Evolutionary conservation across 768 basidiomycete genomes (phyloP).

Genomic region (Tulasnella sp.): DNA sequence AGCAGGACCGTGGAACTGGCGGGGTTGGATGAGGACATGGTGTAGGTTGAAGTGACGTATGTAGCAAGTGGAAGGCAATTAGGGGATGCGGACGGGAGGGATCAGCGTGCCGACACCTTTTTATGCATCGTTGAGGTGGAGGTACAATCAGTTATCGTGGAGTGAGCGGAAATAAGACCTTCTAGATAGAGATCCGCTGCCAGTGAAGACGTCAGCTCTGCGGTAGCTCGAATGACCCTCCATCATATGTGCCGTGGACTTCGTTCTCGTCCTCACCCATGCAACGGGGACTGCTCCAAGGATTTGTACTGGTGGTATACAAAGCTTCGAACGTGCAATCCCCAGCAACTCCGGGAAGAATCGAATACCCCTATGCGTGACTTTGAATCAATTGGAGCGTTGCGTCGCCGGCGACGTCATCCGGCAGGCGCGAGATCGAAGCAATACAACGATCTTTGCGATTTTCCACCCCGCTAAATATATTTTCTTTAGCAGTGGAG

Average conservation of each 20-base stretch:
- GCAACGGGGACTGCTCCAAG: no score
- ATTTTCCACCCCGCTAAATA: no score
- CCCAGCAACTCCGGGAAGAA: no score
- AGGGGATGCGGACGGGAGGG: not conserved
- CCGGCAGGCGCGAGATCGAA: not conserved
- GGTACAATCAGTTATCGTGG: not conserved
- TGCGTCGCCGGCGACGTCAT: not conserved
- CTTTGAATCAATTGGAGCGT: not conserved
- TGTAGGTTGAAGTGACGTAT: not conserved
- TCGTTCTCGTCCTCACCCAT: no score
- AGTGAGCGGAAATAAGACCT: not conserved
- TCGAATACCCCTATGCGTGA: no score
- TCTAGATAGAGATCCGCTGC: no score
- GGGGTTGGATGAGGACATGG: constrained; percentile 47
- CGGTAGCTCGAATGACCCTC: no score
- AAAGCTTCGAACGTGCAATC: no score
- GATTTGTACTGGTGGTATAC: no score
- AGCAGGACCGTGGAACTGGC: constrained; percentile 51
- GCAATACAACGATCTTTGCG: not conserved
- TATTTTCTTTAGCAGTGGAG: no score
- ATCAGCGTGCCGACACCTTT: not conserved
- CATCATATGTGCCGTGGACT: no score
- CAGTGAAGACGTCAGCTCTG: no score
- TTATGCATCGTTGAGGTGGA: not conserved
- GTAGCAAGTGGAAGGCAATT: not conserved